Percentiles rank a stretch among this genome's conserved stretches.
phyloP scores from a whole-genome alignment of 768 basidiomycete species.

The Pleurotus cornucopiae region DNA sequence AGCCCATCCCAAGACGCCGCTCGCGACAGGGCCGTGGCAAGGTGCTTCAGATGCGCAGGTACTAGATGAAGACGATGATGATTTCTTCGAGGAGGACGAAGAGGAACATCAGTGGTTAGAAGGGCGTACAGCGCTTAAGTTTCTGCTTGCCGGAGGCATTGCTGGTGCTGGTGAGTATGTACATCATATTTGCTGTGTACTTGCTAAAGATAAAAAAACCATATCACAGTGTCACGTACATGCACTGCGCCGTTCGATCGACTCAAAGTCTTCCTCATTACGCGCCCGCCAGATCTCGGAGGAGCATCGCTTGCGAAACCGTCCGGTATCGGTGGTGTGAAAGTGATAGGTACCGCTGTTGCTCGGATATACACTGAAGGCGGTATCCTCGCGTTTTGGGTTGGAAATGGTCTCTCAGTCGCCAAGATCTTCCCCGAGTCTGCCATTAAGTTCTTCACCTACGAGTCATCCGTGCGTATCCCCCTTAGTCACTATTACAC shows the following conservation, averaged over 20 bases:
- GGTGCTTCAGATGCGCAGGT: slow-evolving; percentile 31
- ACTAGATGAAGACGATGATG: slow-evolving; percentile 37
- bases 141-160: slow-evolving; percentile 88
- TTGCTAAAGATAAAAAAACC: slow-evolving; percentile 28
- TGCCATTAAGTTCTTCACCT: slow-evolving; percentile 96
- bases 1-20: slow-evolving; percentile 4
- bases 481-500: not conserved
- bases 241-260: slow-evolving; percentile 98
- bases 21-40: not conserved
- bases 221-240: slow-evolving; percentile 79
- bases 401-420: slow-evolving; percentile 93
- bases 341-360: slow-evolving; percentile 68
- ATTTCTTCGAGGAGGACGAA: slow-evolving; percentile 53
- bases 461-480: slow-evolving; percentile 82
- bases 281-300: slow-evolving; percentile 72
- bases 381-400: slow-evolving; percentile 91
- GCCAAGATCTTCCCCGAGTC: slow-evolving; percentile 97
- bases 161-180: slow-evolving; percentile 83
- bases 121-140: slow-evolving; percentile 75
- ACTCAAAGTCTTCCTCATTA: slow-evolving; percentile 94
- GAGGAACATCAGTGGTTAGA: slow-evolving; percentile 60
- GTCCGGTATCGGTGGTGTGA: slow-evolving; percentile 48
- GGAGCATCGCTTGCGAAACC: slow-evolving; percentile 42
- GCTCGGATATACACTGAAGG: slow-evolving; percentile 85
- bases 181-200: slow-evolving; percentile 2